Base-by-base conservation (phyloP, 2,329 filamentous ascomycete species). In the Exophiala spinifera region DNA sequence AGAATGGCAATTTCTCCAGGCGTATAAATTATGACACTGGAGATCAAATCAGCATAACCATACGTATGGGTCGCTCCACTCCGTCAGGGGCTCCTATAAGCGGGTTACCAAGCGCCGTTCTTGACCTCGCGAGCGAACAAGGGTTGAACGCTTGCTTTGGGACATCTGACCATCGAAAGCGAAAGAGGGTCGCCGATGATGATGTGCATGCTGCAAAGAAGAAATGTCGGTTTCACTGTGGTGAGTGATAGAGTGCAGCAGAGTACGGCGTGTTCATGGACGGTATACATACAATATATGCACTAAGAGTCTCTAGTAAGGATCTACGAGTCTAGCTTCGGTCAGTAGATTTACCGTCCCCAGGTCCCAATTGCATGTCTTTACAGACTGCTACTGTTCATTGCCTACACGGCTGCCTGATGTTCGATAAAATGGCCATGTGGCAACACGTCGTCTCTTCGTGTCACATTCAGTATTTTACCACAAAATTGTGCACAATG, bases 101-200 rank as follows among this genome's bases (percentile, higher is more conserved):
- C n/a, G 39, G 39, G 39, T 13, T 42, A 13, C 39, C 39, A 13
- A 19, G 11, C n/a, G 19, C 39, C 39, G 20, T 42, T 42, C 5
- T 42, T 42, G 7, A 42, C n/a, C 39, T 42, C 7, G 17, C 13
- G 39, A 42, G 13, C 7, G 39, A 10, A 42, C 39, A 42, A 42
- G 39, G 39, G 39, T 42, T 42, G 39, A 42, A 42, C 17, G 17
- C 39, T 3, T 42, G 13, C 20, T 42, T 42, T 42, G 39, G 39
- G 11, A 42, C 39, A 19, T 42, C 39, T 42, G 17, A 42, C 39
- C 39, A 42, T 42, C 39, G 39, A 42, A 42, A 42, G 20, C 39
- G 39, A 20, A 42, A 42, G 39, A 42, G 39, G 39, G 4, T 20
- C 39, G 39, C 17, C 5, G 39, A 42, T 20, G 39, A 42, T 42